Evolutionary conservation across 2,329 filamentous ascomycete genomes (phyloP).

Genomic region (Fusarium acutatum): DNA sequence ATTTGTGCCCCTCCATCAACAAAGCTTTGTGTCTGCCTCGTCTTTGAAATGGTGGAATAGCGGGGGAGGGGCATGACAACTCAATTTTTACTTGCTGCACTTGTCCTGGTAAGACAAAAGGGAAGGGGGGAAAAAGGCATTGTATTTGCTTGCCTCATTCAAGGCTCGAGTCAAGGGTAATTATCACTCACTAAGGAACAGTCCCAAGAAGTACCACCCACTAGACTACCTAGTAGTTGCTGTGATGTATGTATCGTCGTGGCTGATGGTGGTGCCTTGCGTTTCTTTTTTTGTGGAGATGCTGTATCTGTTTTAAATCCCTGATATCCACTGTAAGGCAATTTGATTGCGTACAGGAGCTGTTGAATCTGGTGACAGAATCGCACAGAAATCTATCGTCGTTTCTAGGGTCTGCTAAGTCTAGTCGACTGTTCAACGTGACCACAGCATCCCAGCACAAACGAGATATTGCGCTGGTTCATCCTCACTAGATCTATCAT

Average conservation of each 20-base stretch:
- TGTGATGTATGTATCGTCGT: not conserved
- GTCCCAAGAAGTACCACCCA: not conserved
- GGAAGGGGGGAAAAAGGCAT: not conserved
- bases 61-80: slow-evolving; percentile 29
- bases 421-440: slow-evolving; percentile 12
- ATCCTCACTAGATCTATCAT: not conserved
- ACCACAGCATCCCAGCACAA: slow-evolving; percentile 8
- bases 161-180: not conserved
- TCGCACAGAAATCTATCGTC: slow-evolving; percentile 36
- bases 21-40: slow-evolving; percentile 3
- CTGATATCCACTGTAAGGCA: slow-evolving; percentile 24
- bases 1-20: slow-evolving; percentile 10
- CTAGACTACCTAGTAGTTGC: not conserved
- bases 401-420: slow-evolving; percentile 25
- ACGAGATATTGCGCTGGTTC: not conserved
- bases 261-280: slow-evolving; percentile 22
- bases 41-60: not conserved
- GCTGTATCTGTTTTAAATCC: slow-evolving; percentile 1
- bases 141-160: not conserved
- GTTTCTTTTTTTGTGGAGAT: slow-evolving; percentile 16
- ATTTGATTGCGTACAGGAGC: slow-evolving; percentile 24
- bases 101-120: not conserved
- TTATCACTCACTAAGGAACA: not conserved
- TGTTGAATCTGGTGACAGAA: slow-evolving; percentile 22
- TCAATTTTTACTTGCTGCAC: not conserved